Conservation (phyloP, 495 filamentous ascomycete genomes). For the Lophiostoma macrostomum region DNA sequence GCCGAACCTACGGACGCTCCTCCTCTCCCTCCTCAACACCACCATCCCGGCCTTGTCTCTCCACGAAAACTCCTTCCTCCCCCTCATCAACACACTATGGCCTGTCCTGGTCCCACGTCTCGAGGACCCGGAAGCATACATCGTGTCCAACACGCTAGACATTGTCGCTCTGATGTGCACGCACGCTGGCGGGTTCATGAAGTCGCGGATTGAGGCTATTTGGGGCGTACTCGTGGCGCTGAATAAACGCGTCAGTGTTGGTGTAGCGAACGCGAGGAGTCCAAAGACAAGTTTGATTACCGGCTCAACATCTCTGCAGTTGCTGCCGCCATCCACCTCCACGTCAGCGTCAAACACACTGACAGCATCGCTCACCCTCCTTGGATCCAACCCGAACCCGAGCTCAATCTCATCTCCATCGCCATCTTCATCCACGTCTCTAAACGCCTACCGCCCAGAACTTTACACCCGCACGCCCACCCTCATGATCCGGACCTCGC, state of each 20-base stretch:
- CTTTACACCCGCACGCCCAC: constrained; percentile 51
- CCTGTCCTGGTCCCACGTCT: constrained; percentile 69
- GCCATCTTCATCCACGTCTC: constrained; percentile 6
- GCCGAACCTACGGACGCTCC: constrained; percentile 68
- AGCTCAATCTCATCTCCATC: too few species aligned
- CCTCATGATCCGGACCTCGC: constrained; percentile 57
- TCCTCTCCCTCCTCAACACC: constrained; percentile 68
- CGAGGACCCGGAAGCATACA: constrained; percentile 70
- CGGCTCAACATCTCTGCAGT: too few species aligned
- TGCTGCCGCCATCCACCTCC: too few species aligned
- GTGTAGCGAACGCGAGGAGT: too few species aligned
- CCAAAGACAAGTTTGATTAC: too few species aligned
- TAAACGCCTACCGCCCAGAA: not conserved
- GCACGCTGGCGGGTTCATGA: constrained; percentile 77
- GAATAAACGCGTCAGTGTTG: not conserved
- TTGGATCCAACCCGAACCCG: not conserved
- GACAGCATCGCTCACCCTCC: not conserved
- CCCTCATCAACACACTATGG: constrained; percentile 86
- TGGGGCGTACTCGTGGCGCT: constrained; percentile 54
- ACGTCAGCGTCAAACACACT: not conserved
- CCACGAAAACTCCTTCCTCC: constrained; percentile 79
- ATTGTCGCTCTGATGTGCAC: constrained; percentile 60
- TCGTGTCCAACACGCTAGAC: constrained; percentile 65
- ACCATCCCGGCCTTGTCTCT: constrained; percentile 64
- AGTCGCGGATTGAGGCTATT: constrained; percentile 62